phyloP scores from a whole-genome alignment of 2,329 filamentous ascomycete species.

The Hypoxylon sp. region DNA sequence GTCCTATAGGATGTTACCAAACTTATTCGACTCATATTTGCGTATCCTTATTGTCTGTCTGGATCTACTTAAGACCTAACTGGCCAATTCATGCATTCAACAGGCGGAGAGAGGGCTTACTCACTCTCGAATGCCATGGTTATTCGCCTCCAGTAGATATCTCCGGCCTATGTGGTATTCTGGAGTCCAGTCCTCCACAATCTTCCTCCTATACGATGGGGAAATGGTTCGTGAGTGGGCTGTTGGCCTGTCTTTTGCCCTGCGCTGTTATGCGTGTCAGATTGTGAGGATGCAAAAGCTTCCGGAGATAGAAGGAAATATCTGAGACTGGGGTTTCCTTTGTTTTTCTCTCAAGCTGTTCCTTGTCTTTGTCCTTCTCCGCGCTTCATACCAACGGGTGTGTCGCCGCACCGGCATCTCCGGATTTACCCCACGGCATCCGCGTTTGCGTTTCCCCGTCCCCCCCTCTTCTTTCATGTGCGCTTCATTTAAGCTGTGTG shows the following conservation, averaged over 20 bases:
- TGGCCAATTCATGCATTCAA: neutral
- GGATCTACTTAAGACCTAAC: neutral
- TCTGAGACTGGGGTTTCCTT: constrained; percentile 5
- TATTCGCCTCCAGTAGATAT: constrained; percentile 1
- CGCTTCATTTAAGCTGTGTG: constrained; percentile 8
- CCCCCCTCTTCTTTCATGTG: neutral
- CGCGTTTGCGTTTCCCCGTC: constrained; percentile 9
- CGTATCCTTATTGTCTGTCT: constrained; percentile 1
- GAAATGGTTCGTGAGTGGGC: neutral
- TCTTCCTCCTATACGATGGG: neutral
- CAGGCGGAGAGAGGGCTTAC: neutral
- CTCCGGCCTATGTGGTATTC: neutral
- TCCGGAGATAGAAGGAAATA: constrained; percentile 8
- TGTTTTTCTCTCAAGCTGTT: neutral
- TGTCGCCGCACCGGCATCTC: constrained; percentile 7
- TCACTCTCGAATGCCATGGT: constrained; percentile 34
- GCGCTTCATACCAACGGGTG: neutral
- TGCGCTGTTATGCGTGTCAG: constrained; percentile 2
- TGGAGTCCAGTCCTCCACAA: neutral
- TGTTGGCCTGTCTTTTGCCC: neutral
- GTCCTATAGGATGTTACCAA: constrained; percentile 53
- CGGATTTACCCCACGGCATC: constrained; percentile 22
- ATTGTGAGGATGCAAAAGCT: neutral
- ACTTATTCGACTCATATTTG: neutral
- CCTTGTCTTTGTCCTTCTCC: neutral